A percentile compares a stretch with the other conserved stretches of the same genome.
Evolutionary conservation across 139 green algal species (phyloP).

Genomic region (Asterochloris sp.): DNA sequence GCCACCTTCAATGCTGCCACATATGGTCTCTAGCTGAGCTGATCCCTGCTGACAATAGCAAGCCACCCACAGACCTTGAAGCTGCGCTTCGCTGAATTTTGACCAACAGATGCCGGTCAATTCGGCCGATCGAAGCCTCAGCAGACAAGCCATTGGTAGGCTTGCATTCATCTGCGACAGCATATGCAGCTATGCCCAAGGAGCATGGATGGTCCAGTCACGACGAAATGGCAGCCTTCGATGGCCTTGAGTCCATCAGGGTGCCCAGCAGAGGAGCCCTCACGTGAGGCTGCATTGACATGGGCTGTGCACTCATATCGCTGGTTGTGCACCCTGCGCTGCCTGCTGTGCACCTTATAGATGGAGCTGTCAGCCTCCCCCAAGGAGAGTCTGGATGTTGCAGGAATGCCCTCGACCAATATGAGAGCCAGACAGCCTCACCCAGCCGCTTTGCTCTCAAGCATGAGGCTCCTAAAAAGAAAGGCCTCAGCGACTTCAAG

Average conservation of each 20-base stretch:
- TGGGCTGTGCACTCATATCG: neutral
- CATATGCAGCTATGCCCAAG: neutral
- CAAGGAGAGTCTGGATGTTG: neutral
- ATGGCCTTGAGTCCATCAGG: conserved; percentile 3
- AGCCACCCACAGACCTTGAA: too few species aligned
- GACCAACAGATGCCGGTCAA: too few species aligned
- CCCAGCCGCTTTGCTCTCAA: neutral
- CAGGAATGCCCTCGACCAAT: neutral
- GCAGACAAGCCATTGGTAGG: too few species aligned
- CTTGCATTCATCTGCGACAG: too few species aligned
- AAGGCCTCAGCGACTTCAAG: too few species aligned
- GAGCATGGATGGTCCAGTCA: neutral
- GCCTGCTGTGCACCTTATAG: neutral
- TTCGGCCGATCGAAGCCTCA: too few species aligned
- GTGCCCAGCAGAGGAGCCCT: conserved; percentile 11
- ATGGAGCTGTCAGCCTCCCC: neutral
- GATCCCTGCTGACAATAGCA: too few species aligned
- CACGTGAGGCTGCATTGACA: neutral
- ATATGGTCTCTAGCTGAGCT: too few species aligned
- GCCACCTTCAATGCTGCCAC: conserved; percentile 32
- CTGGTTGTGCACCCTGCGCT: neutral
- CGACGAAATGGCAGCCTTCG: conserved; percentile 9
- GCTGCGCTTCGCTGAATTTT: too few species aligned
- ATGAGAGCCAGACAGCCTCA: too few species aligned
- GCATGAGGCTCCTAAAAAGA: neutral